Percentiles rank a stretch among this genome's conserved stretches.
phyloP scores from a whole-genome alignment of 2,329 filamentous ascomycete genomes.

The Ophiocordyceps sinensis region DNA sequence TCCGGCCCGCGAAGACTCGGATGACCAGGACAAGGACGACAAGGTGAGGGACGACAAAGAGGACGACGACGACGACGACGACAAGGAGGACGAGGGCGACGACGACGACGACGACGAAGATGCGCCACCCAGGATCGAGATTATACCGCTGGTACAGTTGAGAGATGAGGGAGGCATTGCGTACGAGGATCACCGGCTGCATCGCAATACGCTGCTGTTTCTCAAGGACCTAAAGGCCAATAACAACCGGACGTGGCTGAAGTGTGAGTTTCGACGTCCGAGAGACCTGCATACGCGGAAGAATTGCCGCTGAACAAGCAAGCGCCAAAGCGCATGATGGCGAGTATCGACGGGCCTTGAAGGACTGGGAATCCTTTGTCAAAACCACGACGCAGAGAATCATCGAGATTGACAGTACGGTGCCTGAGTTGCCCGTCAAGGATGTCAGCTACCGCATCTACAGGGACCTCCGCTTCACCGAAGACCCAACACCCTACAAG shows the following conservation, averaged over 20 bases:
- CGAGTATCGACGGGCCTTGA: slow-evolving; percentile 63
- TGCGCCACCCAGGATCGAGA: slow-evolving; percentile 17
- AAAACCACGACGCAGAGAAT: slow-evolving; percentile 57
- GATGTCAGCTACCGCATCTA: slow-evolving; percentile 83
- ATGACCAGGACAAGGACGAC: slow-evolving; percentile 12
- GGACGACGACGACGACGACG: slow-evolving; percentile 14
- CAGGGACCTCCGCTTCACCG: slow-evolving; percentile 71
- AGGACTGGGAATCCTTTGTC: slow-evolving; percentile 72
- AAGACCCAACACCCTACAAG: slow-evolving; percentile 79
- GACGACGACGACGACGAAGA: slow-evolving; percentile 23
- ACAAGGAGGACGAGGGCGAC: slow-evolving; percentile 21
- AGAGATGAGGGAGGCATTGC: slow-evolving; percentile 19
- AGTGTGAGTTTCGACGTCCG: slow-evolving; percentile 24
- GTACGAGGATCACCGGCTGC: slow-evolving; percentile 37
- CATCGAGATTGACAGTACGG: slow-evolving; percentile 58
- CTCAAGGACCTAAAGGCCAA: slow-evolving; percentile 43
- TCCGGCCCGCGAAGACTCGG: slow-evolving; percentile 8
- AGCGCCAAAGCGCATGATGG: slow-evolving; percentile 51
- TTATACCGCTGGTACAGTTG: slow-evolving; percentile 21
- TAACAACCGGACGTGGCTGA: slow-evolving; percentile 45
- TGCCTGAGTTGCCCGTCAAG: slow-evolving; percentile 75
- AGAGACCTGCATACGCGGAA: not conserved
- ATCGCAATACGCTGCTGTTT: slow-evolving; percentile 44
- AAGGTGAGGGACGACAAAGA: slow-evolving; percentile 4
- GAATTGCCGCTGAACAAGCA: not conserved